Evolutionary conservation across 2,329 filamentous ascomycete genomes (phyloP), one percentile per base, ranked within the genome.

Genomic region (Neonectria coccinea): DNA sequence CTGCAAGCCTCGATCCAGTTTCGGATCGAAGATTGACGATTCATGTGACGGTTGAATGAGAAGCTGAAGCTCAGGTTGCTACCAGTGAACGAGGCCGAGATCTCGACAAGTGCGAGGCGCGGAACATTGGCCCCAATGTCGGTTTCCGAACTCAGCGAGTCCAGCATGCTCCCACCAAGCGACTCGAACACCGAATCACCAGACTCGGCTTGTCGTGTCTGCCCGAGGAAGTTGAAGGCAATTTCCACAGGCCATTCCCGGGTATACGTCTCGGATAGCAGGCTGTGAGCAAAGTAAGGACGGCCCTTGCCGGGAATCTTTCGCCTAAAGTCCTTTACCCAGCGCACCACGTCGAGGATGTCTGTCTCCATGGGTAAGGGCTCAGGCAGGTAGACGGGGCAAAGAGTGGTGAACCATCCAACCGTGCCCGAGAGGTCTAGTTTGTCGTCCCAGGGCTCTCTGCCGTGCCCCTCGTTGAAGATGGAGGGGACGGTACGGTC

Each of bases 391-490:
- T 55, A 65, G 2, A 73, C 14, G 0, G 71, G 72, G 3, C 64
- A 70, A 62, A 51, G 61, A n/a, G 54, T 56, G 1, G 82, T 83
- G 59, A 84, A 84, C 82, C 82, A 84, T 5, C 82, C 82, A 0
- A 84, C 78, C 0, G 80, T 83, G 1, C 73, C 65, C 0, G 81
- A 79, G 1, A 79, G 66, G 53, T 83, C 77, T 9, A 80, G 66
- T 1, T 47, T 31, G 2, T 69, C 31, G 25, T 75, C 71, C 73
- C 75, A 78, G 1, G 77, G 63, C 33, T 83, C 81, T 8, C 82
- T 75, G 1, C 81, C 82, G 27, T 84, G 81, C 0, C 78, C 76
- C 61, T 83, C 81, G 42, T 73, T 77, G 68, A 80, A 83, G 41
- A 78, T 65, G 14, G 67, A 44, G 2, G 76, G 75, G 1, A 56